Evolutionary conservation across 768 basidiomycete genomes (phyloP).

Genomic region (Cystofilobasidium macerans): DNA sequence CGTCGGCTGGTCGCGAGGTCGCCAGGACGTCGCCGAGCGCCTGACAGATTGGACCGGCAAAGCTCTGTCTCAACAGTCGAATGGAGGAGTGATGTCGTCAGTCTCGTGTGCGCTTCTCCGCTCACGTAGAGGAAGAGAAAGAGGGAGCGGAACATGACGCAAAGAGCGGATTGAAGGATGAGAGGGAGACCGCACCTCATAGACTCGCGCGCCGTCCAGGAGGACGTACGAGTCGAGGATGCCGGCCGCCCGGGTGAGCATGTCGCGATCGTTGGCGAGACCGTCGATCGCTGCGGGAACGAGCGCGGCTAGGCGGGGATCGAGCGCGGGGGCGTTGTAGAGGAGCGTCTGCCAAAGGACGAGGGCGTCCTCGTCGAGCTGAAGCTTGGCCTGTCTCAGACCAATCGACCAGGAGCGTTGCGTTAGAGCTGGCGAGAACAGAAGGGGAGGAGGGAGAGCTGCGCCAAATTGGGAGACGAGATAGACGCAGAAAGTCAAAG

Average conservation of each 20-base stretch:
- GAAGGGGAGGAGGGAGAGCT: neutral
- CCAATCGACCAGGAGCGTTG: too few relatives aligned
- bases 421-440: too few relatives aligned
- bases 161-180: too few relatives aligned
- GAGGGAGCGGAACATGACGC: neutral
- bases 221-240: constrained; percentile 25
- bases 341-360: constrained; percentile 23
- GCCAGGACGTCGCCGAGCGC: constrained; percentile 9
- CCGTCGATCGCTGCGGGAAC: constrained; percentile 13
- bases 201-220: constrained; percentile 15
- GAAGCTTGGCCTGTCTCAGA: constrained; percentile 19
- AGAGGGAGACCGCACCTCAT: neutral
- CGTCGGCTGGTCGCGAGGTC: constrained; percentile 8
- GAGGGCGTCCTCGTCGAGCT: constrained; percentile 22
- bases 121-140: neutral
- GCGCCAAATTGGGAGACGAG: neutral
- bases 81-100: too few relatives aligned
- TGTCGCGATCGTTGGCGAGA: constrained; percentile 14
- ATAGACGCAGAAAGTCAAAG: too few relatives aligned
- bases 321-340: constrained; percentile 9
- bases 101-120: too few relatives aligned
- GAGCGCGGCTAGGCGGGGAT: constrained; percentile 10
- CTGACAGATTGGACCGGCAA: constrained; percentile 3
- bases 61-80: too few relatives aligned
- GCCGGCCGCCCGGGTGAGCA: neutral